phyloP scores from a whole-genome alignment of 2,329 filamentous ascomycete genomes.

The Fusarium dimerum region DNA sequence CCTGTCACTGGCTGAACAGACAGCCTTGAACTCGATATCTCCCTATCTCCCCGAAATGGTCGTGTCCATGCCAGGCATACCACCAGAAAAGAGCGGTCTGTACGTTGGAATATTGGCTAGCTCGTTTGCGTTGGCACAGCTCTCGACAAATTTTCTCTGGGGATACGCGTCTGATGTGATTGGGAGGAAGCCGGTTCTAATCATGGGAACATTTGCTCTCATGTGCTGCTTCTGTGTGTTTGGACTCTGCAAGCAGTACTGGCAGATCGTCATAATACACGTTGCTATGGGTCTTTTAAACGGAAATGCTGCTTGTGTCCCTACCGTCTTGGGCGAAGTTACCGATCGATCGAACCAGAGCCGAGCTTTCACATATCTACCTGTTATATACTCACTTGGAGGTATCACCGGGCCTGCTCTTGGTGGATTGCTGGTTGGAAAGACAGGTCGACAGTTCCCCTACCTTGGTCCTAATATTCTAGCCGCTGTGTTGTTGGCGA shows the following conservation, averaged over 20 bases:
- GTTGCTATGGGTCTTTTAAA: constrained; percentile 90
- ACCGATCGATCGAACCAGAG: constrained; percentile 96
- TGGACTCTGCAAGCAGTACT: constrained; percentile 80
- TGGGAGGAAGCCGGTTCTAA: constrained; percentile 73
- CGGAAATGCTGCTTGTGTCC: constrained; percentile 92
- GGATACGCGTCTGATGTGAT: constrained; percentile 62
- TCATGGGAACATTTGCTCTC: constrained; percentile 80
- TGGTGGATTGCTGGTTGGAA: constrained; percentile 80
- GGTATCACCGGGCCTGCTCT: constrained; percentile 90
- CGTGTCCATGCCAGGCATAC: constrained; percentile 78
- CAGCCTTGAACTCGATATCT: constrained; percentile 92
- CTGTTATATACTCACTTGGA: constrained; percentile 93
- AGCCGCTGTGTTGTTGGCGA: constrained; percentile 68
- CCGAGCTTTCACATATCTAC: constrained; percentile 88
- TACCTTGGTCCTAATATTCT: constrained; percentile 85
- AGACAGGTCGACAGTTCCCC: constrained; percentile 65
- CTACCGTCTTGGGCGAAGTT: constrained; percentile 90
- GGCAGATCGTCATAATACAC: constrained; percentile 85
- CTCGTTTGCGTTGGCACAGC: constrained; percentile 87
- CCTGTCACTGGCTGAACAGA: constrained; percentile 91
- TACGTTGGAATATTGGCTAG: constrained; percentile 92
- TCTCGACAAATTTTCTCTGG: constrained; percentile 78
- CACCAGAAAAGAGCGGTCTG: constrained; percentile 69
- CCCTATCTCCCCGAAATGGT: constrained; percentile 96
- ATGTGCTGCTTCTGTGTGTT: constrained; percentile 81